A percentile compares a stretch with the other conserved stretches of the same genome.
Evolutionary conservation across 2,329 filamentous ascomycete genomes (phyloP).

Genomic region (Fusarium duplospermum): DNA sequence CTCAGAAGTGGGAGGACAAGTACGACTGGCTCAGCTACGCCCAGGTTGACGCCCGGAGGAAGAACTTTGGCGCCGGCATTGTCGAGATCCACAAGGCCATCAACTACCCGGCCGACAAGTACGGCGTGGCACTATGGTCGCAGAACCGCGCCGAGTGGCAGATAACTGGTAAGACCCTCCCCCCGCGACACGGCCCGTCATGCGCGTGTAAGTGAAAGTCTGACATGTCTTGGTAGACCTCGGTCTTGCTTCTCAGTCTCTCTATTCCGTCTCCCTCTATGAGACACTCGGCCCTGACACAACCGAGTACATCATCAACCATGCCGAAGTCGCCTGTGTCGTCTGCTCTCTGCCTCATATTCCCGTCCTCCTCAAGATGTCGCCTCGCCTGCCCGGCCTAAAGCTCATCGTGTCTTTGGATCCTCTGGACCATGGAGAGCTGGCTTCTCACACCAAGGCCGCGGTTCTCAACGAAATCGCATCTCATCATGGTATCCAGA

Average conservation of each 20-base stretch:
- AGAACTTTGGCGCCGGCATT: conserved; percentile 86
- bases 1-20: conserved; percentile 77
- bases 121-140: conserved; percentile 86
- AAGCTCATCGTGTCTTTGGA: conserved; percentile 93
- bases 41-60: conserved; percentile 81
- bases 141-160: conserved; percentile 91
- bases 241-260: conserved; percentile 84
- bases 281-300: conserved; percentile 93
- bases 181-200: conserved; percentile 11
- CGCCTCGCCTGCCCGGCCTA: conserved; percentile 78
- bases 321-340: conserved; percentile 80
- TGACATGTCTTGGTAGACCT: conserved; percentile 69
- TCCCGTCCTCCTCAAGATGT: conserved; percentile 82
- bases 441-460: conserved; percentile 80
- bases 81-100: conserved; percentile 82
- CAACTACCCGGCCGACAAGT: conserved; percentile 71
- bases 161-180: conserved; percentile 69
- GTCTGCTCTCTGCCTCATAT: conserved; percentile 85
- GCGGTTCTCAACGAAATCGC: conserved; percentile 82
- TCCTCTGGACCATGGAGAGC: conserved; percentile 82
- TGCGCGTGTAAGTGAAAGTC: conserved; percentile 14
- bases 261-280: conserved; percentile 94
- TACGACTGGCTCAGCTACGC: conserved; percentile 88
- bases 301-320: conserved; percentile 96
- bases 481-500: conserved; percentile 76